Percentiles rank a stretch among this genome's conserved stretches.
Evolutionary conservation across 1,284 basidiomycete species (phyloP).

Genomic region (Heterobasidion occidentale): DNA sequence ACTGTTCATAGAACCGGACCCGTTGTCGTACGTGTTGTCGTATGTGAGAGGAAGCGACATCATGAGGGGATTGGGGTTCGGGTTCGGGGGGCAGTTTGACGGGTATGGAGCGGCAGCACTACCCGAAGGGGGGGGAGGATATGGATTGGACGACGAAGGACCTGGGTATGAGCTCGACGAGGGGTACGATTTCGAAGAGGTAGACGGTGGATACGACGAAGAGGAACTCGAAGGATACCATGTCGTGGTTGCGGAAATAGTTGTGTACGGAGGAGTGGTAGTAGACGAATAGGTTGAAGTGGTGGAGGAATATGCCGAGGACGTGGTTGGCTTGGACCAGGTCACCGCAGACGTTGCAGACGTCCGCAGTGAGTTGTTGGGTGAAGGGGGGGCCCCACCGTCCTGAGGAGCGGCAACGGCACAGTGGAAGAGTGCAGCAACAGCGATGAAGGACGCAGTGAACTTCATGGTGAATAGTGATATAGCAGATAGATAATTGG

Average conservation of each 20-base stretch:
- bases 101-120: background rate
- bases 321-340: too few relatives aligned
- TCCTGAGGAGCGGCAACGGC: background rate
- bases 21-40: constrained; percentile 92
- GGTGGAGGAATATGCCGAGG: background rate
- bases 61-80: background rate
- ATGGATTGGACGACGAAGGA: too few relatives aligned
- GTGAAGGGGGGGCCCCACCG: too few relatives aligned
- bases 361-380: too few relatives aligned
- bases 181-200: too few relatives aligned
- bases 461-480: constrained; percentile 36
- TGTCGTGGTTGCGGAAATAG: constrained; percentile 16
- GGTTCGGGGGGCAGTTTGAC: background rate
- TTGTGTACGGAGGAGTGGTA: constrained; percentile 57
- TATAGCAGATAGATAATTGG: background rate
- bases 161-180: too few relatives aligned
- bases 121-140: too few relatives aligned
- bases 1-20: constrained; percentile 58
- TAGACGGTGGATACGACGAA: too few relatives aligned
- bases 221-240: too few relatives aligned
- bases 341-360: too few relatives aligned
- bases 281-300: background rate
- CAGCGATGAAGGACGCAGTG: background rate
- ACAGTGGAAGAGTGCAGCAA: background rate
- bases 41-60: constrained; percentile 26